Percentiles rank a stretch among this genome's conserved stretches.
Evolutionary conservation across 2,329 filamentous ascomycete species (phyloP).

Genomic region (Neonectria neomacrospora): DNA sequence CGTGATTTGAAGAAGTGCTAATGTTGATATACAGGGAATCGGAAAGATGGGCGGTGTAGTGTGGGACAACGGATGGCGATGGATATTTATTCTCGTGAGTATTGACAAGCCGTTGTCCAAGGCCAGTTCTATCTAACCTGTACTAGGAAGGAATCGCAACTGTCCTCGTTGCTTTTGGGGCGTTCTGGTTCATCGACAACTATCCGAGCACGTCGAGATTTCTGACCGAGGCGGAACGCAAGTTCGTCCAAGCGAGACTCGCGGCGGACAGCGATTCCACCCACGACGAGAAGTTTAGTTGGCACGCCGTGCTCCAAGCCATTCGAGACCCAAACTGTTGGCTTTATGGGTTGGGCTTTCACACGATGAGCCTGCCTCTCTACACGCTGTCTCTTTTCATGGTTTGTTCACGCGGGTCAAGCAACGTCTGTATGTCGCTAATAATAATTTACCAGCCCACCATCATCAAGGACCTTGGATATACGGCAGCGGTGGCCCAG

Average conservation of each 20-base stretch:
- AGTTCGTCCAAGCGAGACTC: conserved; percentile 70
- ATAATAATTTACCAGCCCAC: conserved; percentile 52
- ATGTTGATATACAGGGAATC: conserved; percentile 55
- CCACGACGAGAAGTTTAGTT: conserved; percentile 74
- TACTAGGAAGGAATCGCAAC: conserved; percentile 65
- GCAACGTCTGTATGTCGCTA: rapidly evolving
- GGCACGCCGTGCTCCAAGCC: conserved; percentile 72
- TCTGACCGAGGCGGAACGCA: conserved; percentile 63
- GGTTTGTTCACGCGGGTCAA: conserved; percentile 47
- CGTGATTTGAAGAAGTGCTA: background rate
- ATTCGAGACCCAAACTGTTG: conserved; percentile 76
- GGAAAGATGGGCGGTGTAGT: conserved; percentile 64
- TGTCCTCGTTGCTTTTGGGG: conserved; percentile 59
- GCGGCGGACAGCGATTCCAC: conserved; percentile 76
- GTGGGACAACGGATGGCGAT: conserved; percentile 64
- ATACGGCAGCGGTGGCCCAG: conserved; percentile 63
- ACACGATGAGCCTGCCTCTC: conserved; percentile 75
- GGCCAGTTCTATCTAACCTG: conserved; percentile 2
- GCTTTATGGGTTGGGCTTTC: conserved; percentile 77
- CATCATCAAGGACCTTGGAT: conserved; percentile 66
- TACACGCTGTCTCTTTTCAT: conserved; percentile 68
- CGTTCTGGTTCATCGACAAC: conserved; percentile 73
- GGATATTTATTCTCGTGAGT: conserved; percentile 69
- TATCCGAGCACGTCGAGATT: conserved; percentile 70
- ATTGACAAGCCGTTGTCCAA: rapidly evolving